A percentile compares a stretch with the other conserved stretches of the same genome.
Conservation (phyloP, 768 basidiomycete species). For the Rhodosporidiobolus odoratus region DNA sequence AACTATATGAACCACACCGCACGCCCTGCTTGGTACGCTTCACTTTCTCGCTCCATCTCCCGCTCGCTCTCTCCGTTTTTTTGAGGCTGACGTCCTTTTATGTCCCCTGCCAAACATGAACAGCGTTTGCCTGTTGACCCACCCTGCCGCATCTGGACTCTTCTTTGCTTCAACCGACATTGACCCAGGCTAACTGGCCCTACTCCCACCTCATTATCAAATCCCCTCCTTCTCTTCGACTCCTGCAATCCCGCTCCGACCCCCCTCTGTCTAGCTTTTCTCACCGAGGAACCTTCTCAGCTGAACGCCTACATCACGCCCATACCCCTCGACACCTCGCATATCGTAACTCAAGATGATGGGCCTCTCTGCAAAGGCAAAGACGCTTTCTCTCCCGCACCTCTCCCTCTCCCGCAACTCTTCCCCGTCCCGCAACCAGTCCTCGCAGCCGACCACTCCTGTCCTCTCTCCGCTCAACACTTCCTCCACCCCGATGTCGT, state of each 20-base stretch:
- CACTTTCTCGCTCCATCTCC: not conserved
- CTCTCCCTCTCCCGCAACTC: constrained; percentile 27
- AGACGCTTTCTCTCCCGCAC: constrained; percentile 18
- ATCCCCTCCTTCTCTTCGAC: not conserved
- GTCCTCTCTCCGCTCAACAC: not conserved
- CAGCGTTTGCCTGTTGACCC: not conserved
- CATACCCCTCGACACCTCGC: not conserved
- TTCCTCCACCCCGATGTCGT: not conserved
- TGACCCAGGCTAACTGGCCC: constrained; percentile 5
- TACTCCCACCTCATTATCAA: not conserved
- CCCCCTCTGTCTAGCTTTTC: not conserved
- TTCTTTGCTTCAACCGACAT: not conserved
- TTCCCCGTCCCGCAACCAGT: constrained; percentile 15
- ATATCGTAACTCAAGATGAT: not conserved
- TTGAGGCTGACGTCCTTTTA: not conserved
- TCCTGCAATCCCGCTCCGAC: not conserved
- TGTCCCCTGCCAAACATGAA: not conserved
- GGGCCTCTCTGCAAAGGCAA: constrained; percentile 6
- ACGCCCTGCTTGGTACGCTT: not conserved
- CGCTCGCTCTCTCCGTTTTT: no score
- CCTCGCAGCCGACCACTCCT: constrained; percentile 7
- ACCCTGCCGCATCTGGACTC: not conserved
- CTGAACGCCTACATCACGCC: not conserved
- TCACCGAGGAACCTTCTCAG: not conserved
- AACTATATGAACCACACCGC: not conserved